Percentiles rank a stretch among this genome's conserved stretches.
Conservation (phyloP, 192 early-diverging fungal species). For the Dissophora globulifera region DNA sequence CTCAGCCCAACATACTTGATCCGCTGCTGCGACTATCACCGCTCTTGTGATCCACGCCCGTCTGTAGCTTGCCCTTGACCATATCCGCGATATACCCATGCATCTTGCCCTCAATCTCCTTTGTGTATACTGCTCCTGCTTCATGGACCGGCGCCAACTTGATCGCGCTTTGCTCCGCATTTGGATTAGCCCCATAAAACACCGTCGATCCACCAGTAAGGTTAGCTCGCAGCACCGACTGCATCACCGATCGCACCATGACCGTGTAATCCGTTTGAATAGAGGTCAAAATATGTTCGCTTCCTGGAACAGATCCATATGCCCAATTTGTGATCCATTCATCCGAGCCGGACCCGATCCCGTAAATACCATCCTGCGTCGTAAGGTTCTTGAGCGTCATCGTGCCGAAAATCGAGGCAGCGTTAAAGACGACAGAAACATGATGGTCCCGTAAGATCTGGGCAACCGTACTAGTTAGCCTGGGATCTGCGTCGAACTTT, state of each 20-base stretch:
- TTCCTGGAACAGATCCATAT: slow-evolving; percentile 48
- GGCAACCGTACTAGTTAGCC: background rate
- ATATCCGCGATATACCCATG: slow-evolving; percentile 42
- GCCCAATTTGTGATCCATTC: slow-evolving; percentile 59
- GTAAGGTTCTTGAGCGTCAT: slow-evolving; percentile 47
- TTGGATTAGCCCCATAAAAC: slow-evolving; percentile 45
- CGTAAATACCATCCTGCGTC: slow-evolving; percentile 38
- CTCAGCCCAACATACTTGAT: slow-evolving; percentile 9
- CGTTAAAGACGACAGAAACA: slow-evolving; percentile 50
- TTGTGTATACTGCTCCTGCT: slow-evolving; percentile 35
- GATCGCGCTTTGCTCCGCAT: slow-evolving; percentile 32
- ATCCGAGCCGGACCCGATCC: slow-evolving; percentile 46
- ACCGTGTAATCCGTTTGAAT: slow-evolving; percentile 47
- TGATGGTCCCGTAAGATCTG: slow-evolving; percentile 11
- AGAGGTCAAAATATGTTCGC: slow-evolving; percentile 41
- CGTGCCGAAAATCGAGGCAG: slow-evolving; percentile 51
- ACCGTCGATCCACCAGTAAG: slow-evolving; percentile 39
- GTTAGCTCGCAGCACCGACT: slow-evolving; percentile 34
- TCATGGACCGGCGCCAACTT: slow-evolving; percentile 49
- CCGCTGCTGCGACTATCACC: slow-evolving; percentile 37
- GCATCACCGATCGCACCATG: slow-evolving; percentile 30
- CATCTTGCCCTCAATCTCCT: slow-evolving; percentile 35
- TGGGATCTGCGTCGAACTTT: slow-evolving; percentile 33
- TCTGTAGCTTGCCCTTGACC: slow-evolving; percentile 39
- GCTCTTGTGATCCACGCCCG: slow-evolving; percentile 52